These are phyloP conservation scores for Pseudodiploospora longispora DNA, from an alignment of 2,329 filamentous ascomycete genomes.

Conservation along the genomic window DNA sequence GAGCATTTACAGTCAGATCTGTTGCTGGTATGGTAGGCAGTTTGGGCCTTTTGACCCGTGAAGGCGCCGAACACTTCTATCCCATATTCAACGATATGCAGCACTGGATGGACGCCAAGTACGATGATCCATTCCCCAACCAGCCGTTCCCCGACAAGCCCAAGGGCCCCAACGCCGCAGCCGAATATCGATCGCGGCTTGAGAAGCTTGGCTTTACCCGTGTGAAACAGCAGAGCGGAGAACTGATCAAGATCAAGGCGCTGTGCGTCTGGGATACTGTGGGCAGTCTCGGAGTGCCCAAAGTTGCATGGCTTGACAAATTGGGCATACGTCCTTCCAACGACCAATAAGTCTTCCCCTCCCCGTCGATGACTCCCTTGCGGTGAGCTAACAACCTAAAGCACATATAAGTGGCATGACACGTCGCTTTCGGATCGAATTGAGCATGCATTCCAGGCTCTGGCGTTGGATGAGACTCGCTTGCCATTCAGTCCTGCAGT, in stretches of 20 bases:
- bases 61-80: conserved; percentile 46
- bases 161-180: conserved; percentile 32
- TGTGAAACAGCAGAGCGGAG: conserved; percentile 30
- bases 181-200: conserved; percentile 36
- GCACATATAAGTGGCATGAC: conserved; percentile 44
- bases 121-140: conserved; percentile 38
- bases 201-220: conserved; percentile 36
- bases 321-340: conserved; percentile 38
- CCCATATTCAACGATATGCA: conserved; percentile 50
- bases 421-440: conserved; percentile 44
- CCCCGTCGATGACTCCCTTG: not conserved
- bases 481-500: conserved; percentile 46
- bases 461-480: conserved; percentile 50
- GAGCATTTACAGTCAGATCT: conserved; percentile 50
- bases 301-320: conserved; percentile 36
- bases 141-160: conserved; percentile 42
- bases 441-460: conserved; percentile 50
- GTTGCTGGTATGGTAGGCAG: conserved; percentile 45
- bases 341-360: conserved; percentile 34
- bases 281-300: conserved; percentile 37
- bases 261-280: conserved; percentile 42
- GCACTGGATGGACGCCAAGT: conserved; percentile 38
- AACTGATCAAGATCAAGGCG: conserved; percentile 36
- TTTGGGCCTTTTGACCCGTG: conserved; percentile 43
- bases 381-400: conserved; percentile 20